Evolutionary conservation across 2,329 filamentous ascomycete genomes (phyloP), one percentile per base, ranked within the genome.

Genomic region (Xylaria sp.): DNA sequence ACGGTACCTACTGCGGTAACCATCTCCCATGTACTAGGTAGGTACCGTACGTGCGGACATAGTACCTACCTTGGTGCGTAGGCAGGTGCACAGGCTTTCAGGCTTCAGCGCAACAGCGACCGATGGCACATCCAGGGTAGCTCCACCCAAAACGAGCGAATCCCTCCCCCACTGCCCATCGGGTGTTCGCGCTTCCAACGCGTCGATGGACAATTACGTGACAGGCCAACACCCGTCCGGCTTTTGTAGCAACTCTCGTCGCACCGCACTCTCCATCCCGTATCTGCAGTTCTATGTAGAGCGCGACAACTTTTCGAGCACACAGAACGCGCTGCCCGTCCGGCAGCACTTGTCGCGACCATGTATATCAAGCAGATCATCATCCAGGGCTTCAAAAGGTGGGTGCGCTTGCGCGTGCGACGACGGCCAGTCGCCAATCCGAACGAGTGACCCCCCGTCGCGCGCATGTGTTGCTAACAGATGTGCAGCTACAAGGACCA

Each of bases 291-390:
- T 53, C 60, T 40, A 62, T 58, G 19, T 44, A 47, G 53, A 62
- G 23, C 54, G 70, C 70, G 71, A 72, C 70, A 62, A 62, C 41
- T 44, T 63, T 62, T 66, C 57, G 66, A 67, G 64, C 52, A 66
- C 53, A 62, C 48, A 59, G 44, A 63, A 68, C 71, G 71, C 67
- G 72, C 73, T 74, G 73, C 73, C 72, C 71, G 70, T 64, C 59
- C 63, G 73, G 73, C 73, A 73, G 73, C 72, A 68, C 66, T 67
- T 62, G 65, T 65, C 63, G 71, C 73, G 77, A 83, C 71, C 75
- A 97, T 97, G 93, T 95, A 96, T 83, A 97, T 99, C 85, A 99
- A 99, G 79, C 95, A 99, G 82, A 97, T 98, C 78, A 98, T 97
- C 78, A 98, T 99, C 76, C 95, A 99, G 79, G 95, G 95, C 87